Base-by-base conservation (phyloP, 495 filamentous ascomycete species). In the Penicillium turbatum region DNA sequence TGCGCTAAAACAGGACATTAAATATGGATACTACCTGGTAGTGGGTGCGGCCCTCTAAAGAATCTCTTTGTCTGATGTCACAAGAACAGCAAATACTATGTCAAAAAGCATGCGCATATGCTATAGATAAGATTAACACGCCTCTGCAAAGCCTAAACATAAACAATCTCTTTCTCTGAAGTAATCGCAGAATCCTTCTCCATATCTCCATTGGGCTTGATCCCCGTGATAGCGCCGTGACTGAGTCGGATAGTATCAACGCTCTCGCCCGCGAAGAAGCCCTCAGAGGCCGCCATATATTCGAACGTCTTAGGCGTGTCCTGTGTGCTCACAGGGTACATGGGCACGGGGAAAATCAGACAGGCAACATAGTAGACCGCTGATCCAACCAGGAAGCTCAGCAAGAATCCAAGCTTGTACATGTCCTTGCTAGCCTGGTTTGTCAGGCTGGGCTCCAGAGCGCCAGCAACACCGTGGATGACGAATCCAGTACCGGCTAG, bases 351-450 rank as follows among this genome's bases (percentile, higher is more conserved):
- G 13, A n/a, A 37, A 6, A 37, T 6, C n/a, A 53, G 19, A 29
- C 41, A 47, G 6, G 19, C n/a, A 15, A 48, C 31, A 30, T 55
- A 62, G 27, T 55, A 62, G 2, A 59, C 27, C 29, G 45, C 6
- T 0, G 37, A 34, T 0, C 51, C 55, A 21, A 59, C 29, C 6
- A 34, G 19, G 19, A 52, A 52, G 24, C 51, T 52, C 2, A 62
- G 31, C 34, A 62, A 35, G 17, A 58, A 62, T 5, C 59, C 59
- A 34, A 62, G 32, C 35, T 62, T 59, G 45, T 62, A 62, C 26
- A 62, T 56, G 19, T 55, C 49, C 43, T 53, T 48, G 24, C 47
- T 51, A 17, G 42, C 60, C 46, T 51, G 19, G 0, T 24, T 38
- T 10, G 43, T 48, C 16, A 34, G 24, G 6, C 37, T 47, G 2